phyloP scores from a whole-genome alignment of 2,329 filamentous ascomycete species.

The Fusarium mundagurra region DNA sequence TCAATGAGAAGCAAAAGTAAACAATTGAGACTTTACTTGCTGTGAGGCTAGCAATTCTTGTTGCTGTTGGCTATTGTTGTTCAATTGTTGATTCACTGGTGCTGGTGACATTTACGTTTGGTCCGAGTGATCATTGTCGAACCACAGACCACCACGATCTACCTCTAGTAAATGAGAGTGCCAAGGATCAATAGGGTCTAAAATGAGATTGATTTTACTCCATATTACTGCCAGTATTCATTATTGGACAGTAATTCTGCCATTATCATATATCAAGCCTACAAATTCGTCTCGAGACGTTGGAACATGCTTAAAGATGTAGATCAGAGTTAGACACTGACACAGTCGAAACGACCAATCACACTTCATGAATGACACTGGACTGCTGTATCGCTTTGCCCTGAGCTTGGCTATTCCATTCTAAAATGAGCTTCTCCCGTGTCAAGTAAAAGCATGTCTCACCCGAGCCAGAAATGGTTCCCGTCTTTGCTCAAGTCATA shows the following conservation, averaged over 20 bases:
- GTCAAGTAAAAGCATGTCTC: background rate
- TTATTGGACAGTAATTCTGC: background rate
- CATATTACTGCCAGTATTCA: background rate
- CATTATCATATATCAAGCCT: background rate
- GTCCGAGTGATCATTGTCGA: background rate
- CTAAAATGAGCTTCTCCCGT: no score
- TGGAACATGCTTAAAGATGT: background rate
- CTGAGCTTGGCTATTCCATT: background rate
- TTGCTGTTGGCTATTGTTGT: background rate
- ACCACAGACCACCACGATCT: background rate
- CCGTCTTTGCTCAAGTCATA: background rate
- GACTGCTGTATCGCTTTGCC: background rate
- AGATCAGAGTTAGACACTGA: background rate
- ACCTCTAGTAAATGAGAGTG: background rate
- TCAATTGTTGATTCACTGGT: background rate
- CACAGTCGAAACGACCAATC: constrained; percentile 5
- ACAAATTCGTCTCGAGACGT: background rate
- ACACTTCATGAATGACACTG: constrained; percentile 13
- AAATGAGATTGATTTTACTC: constrained; percentile 26
- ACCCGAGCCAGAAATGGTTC: background rate
- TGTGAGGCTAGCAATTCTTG: background rate
- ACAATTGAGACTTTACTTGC: background rate
- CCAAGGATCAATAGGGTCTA: constrained; percentile 14
- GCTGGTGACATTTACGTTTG: background rate
- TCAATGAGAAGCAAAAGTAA: background rate